A percentile compares a stretch with the other conserved stretches of the same genome.
Conservation (phyloP, 352 stramenopile species). For the Phytophthora hibernalis region DNA sequence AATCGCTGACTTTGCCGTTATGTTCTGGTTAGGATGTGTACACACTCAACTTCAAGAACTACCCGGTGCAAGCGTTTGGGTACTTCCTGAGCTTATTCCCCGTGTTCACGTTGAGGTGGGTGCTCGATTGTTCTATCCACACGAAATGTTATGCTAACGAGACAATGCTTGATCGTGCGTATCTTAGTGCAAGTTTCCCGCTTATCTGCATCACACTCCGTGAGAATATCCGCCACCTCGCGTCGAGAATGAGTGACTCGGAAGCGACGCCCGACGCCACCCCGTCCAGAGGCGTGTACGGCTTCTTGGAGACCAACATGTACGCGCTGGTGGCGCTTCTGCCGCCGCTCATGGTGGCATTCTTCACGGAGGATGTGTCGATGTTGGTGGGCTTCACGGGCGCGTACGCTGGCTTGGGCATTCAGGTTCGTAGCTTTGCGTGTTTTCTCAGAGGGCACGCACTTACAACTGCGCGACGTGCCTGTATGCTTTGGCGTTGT, state of each 20-base stretch:
- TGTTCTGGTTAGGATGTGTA: conserved; percentile 77
- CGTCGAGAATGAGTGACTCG: conserved; percentile 49
- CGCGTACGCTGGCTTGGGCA: conserved; percentile 85
- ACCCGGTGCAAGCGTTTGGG: conserved; percentile 75
- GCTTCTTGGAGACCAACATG: conserved; percentile 62
- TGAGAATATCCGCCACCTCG: conserved; percentile 83
- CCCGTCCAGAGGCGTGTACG: conserved; percentile 34
- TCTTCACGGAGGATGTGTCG: conserved; percentile 90
- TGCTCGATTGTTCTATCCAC: conserved; percentile 14
- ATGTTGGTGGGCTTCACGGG: conserved; percentile 90
- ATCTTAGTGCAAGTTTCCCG: conserved; percentile 87
- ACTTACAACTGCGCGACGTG: conserved; percentile 45
- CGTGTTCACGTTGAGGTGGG: conserved; percentile 85
- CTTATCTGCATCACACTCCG: conserved; percentile 89
- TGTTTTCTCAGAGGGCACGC: conserved; percentile 35
- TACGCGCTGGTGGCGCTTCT: conserved; percentile 80
- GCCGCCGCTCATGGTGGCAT: conserved; percentile 80
- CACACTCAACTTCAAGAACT: conserved; percentile 90
- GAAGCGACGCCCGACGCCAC: conserved; percentile 26
- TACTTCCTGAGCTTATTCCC: conserved; percentile 91
- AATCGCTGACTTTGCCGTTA: conserved; percentile 18
- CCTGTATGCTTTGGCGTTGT: conserved; percentile 29
- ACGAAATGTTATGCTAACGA: conserved; percentile 23
- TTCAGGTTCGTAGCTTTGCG: conserved; percentile 63
- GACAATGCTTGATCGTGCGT: neutral